phyloP scores from a whole-genome alignment of 2,329 filamentous ascomycete genomes.

The Colletotrichum euphorbiae region DNA sequence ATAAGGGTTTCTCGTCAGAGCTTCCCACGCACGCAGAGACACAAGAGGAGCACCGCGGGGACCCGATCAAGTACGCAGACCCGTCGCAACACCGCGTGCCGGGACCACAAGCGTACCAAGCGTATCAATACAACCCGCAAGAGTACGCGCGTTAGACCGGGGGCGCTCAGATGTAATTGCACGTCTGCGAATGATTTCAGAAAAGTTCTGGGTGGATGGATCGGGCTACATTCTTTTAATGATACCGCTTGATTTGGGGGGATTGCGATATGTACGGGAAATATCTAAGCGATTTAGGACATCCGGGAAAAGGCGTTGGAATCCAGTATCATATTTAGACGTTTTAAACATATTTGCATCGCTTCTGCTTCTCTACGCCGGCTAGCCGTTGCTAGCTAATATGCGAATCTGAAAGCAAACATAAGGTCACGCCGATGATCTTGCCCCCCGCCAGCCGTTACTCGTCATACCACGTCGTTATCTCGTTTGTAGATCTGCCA shows the following conservation, averaged over 20 bases:
- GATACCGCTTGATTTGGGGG: constrained; percentile 27
- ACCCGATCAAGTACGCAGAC: constrained; percentile 10
- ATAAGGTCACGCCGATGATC: neutral
- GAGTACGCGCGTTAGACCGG: constrained; percentile 48
- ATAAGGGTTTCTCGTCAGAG: constrained; percentile 56
- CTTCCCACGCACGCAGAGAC: constrained; percentile 62
- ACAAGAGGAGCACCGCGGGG: constrained; percentile 54
- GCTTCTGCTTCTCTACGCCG: neutral
- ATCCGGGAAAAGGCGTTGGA: neutral
- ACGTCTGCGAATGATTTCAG: neutral
- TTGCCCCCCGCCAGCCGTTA: neutral
- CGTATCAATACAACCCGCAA: constrained; percentile 53
- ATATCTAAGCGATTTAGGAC: constrained; percentile 9
- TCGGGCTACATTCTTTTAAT: constrained; percentile 12
- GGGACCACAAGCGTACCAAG: constrained; percentile 32
- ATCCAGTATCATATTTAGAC: neutral
- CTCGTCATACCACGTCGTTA: neutral
- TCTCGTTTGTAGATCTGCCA: neutral
- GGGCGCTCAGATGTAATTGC: neutral
- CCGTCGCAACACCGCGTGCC: constrained; percentile 32
- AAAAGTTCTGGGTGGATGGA: neutral
- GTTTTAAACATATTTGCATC: neutral
- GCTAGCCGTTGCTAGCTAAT: no score
- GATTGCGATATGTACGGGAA: neutral
- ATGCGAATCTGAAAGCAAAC: neutral